Evolutionary conservation across 2,329 filamentous ascomycete species (phyloP), one percentile per base, ranked within the genome.

Genomic region (Aspergillus chevalieri): DNA sequence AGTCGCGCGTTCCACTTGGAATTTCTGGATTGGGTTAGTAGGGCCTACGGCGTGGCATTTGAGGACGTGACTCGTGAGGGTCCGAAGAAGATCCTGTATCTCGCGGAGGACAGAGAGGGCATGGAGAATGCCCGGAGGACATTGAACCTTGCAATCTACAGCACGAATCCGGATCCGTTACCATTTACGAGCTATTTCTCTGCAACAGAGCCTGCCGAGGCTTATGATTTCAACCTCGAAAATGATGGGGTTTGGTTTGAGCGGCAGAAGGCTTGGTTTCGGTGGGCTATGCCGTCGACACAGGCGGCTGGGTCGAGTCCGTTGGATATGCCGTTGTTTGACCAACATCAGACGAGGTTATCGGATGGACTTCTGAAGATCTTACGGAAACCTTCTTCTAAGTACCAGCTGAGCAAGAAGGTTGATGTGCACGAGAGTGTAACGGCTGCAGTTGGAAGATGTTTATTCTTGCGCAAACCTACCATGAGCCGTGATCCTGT

Each of bases 401-500:
- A 50, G 8, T 17, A 24, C 2, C 9, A 28, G 2, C 15, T 30
- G 5, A 34, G 21, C 8, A 44, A 47, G 3, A 49, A 50, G 15
- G 48, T 44, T 6, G 49, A 52, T 12, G 47, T 64, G 1, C 58
- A 59, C 17, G 70, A 72, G 51, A 64, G 58, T 9, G 49, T 73
- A 21, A 68, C 64, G 19, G 70, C 69, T 19, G 55, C 64, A 2
- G 59, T 68, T 46, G 70, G 70, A n/a, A 66, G 61, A 47, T 70
- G 66, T 52, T 58, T 72, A n/a, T 72, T 73, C 47, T 36, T 59
- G 38, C 59, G 51, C 41, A 60, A 65, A 49, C 42, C 59, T 3
- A 53, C 48, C 6, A 47, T 61, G 24, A 50, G 60, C 10, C 50
- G 59, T 22, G 47, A 51, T 4, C 45, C 50, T 10, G 43, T 64